Evolutionary conservation across 1,139 yeast genomes (phyloP), one percentile per base, ranked within the genome.

Genomic region (Blastobotrys capitulatus): DNA sequence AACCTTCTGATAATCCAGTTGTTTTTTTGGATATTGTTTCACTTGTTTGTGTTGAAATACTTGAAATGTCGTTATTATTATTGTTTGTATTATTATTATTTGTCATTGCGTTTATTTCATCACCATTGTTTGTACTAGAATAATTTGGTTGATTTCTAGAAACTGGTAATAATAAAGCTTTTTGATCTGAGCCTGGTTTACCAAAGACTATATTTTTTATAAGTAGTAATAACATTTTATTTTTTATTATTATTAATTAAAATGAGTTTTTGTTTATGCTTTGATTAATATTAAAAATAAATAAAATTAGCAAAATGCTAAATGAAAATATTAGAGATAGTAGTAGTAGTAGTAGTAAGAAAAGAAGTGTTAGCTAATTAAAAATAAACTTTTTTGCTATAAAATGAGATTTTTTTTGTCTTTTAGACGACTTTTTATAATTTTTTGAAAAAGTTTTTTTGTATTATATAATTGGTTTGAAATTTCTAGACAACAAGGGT

Each of bases 151-250:
- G n/a, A 15, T n/a, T 6, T 18, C 32, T 26, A 3, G 44, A 29
- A 16, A 26, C 4, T 6, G 43, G 42, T 6, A n/a, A n/a, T 16
- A 20, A 20, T 27, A 67, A 53, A 7, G 67, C 60, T 49, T 57
- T 54, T 29, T 54, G 42, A 36, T 54, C 59, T 15, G 48, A 54
- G 25, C 52, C 52, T 16, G 44, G 50, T 13, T 41, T 44, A 44
- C 70, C 68, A 25, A 60, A 52, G 12, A 68, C 34, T 44, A 37
- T 19, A 12, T 3, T 19, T 37, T 26, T 37, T 8, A 19, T 4
- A 2, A 26, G 16, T 2, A 29, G 32, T 29, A 29, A 3, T 29
- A 29, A 29, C 32, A 29, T 29, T 29, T 13, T 13, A 6, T 6
- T 12, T 18, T 5, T 32, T 32, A 32, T 32, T 32, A n/a, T 32